Evolutionary conservation across 108 stramenopile genomes (phyloP).

Genomic region (Conticribra guillardii): DNA sequence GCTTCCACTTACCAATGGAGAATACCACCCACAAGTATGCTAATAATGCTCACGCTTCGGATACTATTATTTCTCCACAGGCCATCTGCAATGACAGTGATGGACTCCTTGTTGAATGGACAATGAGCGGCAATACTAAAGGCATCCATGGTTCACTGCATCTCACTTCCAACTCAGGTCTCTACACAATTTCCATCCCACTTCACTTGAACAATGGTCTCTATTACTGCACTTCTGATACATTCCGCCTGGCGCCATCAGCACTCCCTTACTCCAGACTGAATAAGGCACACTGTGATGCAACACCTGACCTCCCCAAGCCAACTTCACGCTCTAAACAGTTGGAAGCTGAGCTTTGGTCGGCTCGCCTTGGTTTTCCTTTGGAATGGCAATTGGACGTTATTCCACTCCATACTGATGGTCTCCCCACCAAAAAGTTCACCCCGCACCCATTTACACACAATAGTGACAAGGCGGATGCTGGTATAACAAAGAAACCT

Average conservation of each 20-base stretch:
- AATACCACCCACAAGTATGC: no score
- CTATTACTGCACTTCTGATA: conserved; percentile 3
- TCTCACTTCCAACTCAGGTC: not conserved
- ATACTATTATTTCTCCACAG: conserved; percentile 4
- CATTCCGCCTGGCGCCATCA: not conserved
- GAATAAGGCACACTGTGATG: not conserved
- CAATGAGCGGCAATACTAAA: not conserved
- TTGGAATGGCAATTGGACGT: not conserved
- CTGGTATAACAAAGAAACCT: conserved; percentile 1
- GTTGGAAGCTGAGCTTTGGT: conserved; percentile 15
- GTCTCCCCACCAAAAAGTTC: conserved; percentile 8
- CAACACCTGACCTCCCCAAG: not conserved
- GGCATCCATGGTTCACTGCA: not conserved
- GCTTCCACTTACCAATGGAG: no score
- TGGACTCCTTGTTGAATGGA: not conserved
- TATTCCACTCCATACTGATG: conserved; percentile 1
- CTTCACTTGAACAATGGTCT: conserved; percentile 12
- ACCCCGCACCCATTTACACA: conserved; percentile 9
- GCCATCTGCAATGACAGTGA: not conserved
- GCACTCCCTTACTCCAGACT: not conserved
- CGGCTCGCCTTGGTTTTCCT: conserved; percentile 1
- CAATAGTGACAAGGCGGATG: conserved; percentile 3
- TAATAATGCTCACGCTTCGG: not conserved
- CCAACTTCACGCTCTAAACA: conserved; percentile 1
- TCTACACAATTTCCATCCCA: not conserved